phyloP scores from a whole-genome alignment of 2,329 filamentous ascomycete genomes.

The Pyricularia sp. region DNA sequence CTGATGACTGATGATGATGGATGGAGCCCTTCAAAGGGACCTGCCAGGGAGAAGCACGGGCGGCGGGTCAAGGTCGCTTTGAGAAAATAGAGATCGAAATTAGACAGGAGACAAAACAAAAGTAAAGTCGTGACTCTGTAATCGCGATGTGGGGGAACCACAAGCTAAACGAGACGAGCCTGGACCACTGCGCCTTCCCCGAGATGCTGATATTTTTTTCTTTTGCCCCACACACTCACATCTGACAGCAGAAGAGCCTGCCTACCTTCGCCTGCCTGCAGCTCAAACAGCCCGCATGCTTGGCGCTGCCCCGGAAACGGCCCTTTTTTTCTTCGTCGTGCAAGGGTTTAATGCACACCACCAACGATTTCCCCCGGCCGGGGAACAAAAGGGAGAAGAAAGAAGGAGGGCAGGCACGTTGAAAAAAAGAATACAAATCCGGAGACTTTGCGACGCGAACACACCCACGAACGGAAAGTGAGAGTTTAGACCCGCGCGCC shows the following conservation, averaged over 20 bases:
- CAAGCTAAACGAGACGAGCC: background rate
- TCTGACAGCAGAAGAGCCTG: background rate
- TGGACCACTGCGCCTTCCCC: background rate
- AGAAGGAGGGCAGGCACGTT: background rate
- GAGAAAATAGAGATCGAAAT: background rate
- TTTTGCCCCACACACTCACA: background rate
- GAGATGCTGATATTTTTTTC: background rate
- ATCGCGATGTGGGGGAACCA: background rate
- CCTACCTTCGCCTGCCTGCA: background rate
- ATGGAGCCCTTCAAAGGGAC: background rate
- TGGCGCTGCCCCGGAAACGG: background rate
- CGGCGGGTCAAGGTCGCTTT: background rate
- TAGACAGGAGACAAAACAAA: background rate
- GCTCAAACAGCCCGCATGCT: background rate
- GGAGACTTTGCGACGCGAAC: background rate
- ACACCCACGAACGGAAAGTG: background rate
- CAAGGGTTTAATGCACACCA: background rate
- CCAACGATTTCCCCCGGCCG: background rate
- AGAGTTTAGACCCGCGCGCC: background rate
- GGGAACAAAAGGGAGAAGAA: background rate
- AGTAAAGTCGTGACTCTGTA: background rate
- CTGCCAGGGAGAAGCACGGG: no score
- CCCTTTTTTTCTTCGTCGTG: background rate
- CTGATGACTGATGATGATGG: background rate
- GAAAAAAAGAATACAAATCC: background rate